phyloP scores from a whole-genome alignment of 257 asterid genomes.

The Solanum lycopersicoides region DNA sequence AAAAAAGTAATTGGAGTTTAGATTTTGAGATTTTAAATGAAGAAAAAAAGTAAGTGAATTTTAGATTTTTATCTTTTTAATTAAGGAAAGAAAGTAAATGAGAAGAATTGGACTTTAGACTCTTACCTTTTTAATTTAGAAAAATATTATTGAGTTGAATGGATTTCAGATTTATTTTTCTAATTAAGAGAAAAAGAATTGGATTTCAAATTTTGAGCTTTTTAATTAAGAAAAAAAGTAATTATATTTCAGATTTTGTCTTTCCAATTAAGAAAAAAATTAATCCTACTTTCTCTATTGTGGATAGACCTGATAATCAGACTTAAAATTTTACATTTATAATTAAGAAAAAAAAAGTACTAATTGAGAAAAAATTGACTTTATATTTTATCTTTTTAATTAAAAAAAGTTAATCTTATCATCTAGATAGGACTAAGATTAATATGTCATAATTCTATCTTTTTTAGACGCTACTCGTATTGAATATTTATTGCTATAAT shows the following conservation, averaged over 20 bases:
- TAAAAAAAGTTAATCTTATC: too few relatives aligned
- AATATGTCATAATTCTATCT: background rate
- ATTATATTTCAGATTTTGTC: background rate
- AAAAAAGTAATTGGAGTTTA: background rate
- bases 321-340: background rate
- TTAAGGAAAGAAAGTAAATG: background rate
- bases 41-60: background rate
- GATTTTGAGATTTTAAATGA: background rate
- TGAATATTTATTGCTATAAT: background rate
- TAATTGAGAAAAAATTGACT: background rate
- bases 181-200: background rate
- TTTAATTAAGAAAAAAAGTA: background rate
- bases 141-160: background rate
- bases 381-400: background rate
- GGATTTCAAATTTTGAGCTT: background rate
- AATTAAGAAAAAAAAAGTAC: background rate
- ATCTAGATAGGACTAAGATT: background rate
- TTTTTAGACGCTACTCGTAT: accelerated
- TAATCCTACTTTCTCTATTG: background rate
- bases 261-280: background rate
- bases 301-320: background rate
- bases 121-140: background rate
- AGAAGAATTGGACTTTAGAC: background rate
- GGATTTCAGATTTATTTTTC: background rate
- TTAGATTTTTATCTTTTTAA: background rate